Percentiles rank a stretch among this genome's conserved stretches.
phyloP scores from a whole-genome alignment of 371 early-diverging fungal genomes.

The Mortierella sp. region DNA sequence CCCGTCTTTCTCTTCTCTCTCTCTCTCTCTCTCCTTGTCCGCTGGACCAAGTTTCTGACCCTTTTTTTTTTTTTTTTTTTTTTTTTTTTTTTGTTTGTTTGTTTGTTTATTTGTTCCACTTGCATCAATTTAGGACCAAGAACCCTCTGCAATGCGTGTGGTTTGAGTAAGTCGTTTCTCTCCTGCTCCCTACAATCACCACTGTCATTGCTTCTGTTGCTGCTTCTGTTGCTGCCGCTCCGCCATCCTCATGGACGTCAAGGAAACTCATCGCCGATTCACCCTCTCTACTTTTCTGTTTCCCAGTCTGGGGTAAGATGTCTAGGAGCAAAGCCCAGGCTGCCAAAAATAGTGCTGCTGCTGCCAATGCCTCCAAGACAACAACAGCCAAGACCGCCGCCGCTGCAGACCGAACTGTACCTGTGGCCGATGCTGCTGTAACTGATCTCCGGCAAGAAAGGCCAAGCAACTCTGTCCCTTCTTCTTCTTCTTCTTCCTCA shows the following conservation, averaged over 20 bases:
- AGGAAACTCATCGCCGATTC: no score
- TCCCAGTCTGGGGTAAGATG: constrained; percentile 49
- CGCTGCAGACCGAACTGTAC: background rate
- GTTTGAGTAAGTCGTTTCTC: constrained; percentile 59
- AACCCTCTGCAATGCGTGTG: constrained; percentile 75
- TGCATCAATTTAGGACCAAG: constrained; percentile 50
- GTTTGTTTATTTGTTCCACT: background rate
- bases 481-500: no score
- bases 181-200: no score
- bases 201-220: no score
- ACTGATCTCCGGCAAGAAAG: background rate
- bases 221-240: background rate
- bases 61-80: background rate
- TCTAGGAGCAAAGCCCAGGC: constrained; percentile 38
- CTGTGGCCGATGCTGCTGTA: background rate
- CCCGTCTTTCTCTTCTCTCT: background rate
- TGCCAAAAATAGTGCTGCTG: constrained; percentile 26
- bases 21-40: background rate
- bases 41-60: background rate
- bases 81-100: background rate
- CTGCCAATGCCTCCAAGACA: constrained; percentile 2
- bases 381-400: constrained; percentile 10
- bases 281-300: no score
- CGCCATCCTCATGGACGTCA: no score
- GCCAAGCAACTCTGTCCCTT: background rate